phyloP scores from a whole-genome alignment of 345 rosid species.

The Ricinus communis region DNA sequence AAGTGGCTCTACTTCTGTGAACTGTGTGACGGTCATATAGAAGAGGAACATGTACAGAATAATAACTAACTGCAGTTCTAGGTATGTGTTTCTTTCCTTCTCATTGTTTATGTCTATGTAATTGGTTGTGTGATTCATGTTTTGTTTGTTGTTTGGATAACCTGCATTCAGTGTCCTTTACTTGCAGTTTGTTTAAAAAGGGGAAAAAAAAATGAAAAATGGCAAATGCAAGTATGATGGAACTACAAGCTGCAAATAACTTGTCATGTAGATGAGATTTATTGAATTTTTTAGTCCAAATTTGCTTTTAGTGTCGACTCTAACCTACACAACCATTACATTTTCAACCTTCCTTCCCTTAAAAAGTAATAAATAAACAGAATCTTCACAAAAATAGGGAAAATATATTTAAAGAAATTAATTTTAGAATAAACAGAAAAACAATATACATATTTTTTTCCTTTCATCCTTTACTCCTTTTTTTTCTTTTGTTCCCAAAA shows the following conservation, averaged over 20 bases:
- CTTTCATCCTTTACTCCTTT: too few relatives aligned
- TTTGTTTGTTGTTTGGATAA: background rate
- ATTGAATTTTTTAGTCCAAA: too few relatives aligned
- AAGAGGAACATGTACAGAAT: constrained; percentile 37
- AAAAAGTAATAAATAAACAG: too few relatives aligned
- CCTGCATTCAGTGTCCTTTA: background rate
- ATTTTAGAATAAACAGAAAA: too few relatives aligned
- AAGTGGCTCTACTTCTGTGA: constrained; percentile 29
- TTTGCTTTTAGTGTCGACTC: too few relatives aligned
- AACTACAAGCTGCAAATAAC: background rate
- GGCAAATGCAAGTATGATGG: too few relatives aligned
- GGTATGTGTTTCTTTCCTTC: constrained; percentile 24
- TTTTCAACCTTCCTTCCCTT: too few relatives aligned
- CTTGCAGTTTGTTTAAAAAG: background rate
- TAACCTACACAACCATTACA: too few relatives aligned
- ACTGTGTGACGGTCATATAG: constrained; percentile 9
- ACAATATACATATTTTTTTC: too few relatives aligned
- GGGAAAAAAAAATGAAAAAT: background rate
- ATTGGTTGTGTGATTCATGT: background rate
- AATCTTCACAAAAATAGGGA: too few relatives aligned
- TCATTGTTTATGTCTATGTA: background rate
- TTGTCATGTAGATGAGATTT: background rate
- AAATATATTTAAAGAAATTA: too few relatives aligned
- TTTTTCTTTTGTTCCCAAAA: too few relatives aligned
- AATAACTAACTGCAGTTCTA: constrained; percentile 25